A percentile compares a stretch with the other conserved stretches of the same genome.
Evolutionary conservation across 2,329 filamentous ascomycete species (phyloP).

Genomic region (Phialophora verrucosa): DNA sequence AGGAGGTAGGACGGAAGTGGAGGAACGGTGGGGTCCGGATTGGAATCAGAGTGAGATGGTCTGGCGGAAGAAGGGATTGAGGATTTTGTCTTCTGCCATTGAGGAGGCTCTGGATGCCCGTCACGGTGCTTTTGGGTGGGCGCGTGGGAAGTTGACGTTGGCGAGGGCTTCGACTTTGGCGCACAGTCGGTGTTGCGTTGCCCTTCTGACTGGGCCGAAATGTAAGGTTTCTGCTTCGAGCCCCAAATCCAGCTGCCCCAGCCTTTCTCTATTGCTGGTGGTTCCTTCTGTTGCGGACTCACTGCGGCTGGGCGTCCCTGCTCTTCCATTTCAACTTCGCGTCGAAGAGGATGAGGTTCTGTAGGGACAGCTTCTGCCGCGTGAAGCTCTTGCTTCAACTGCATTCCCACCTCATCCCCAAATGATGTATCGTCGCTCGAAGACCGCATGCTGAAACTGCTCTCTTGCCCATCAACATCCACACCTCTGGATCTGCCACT

Average conservation of each 20-base stretch:
- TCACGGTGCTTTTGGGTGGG: not conserved
- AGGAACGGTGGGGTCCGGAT: not conserved
- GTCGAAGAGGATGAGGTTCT: not conserved
- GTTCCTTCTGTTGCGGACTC: conserved; percentile 3
- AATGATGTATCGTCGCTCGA: conserved; percentile 26
- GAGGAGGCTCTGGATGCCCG: not conserved
- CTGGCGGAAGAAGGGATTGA: conserved; percentile 21
- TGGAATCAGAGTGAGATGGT: not conserved
- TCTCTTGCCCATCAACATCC: conserved; percentile 37
- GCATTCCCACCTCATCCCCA: conserved; percentile 20
- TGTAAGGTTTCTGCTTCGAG: conserved; percentile 1
- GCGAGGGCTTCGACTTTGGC: not conserved
- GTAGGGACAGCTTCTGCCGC: not conserved
- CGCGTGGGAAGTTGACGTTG: not conserved
- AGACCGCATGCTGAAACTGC: conserved; percentile 38
- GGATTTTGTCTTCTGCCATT: conserved; percentile 28
- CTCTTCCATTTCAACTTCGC: conserved; percentile 6
- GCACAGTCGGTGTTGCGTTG: not conserved
- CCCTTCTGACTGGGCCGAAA: not conserved
- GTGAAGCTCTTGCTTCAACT: conserved; percentile 26
- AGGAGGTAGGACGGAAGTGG: conserved; percentile 37
- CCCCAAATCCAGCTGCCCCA: conserved; percentile 31
- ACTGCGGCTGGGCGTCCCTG: not conserved
- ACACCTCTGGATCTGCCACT: conserved; percentile 36
- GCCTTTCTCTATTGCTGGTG: conserved; percentile 5